Evolutionary conservation across 1,139 yeast species (phyloP).

Genomic region (Lodderomyces orthopsilosis): DNA sequence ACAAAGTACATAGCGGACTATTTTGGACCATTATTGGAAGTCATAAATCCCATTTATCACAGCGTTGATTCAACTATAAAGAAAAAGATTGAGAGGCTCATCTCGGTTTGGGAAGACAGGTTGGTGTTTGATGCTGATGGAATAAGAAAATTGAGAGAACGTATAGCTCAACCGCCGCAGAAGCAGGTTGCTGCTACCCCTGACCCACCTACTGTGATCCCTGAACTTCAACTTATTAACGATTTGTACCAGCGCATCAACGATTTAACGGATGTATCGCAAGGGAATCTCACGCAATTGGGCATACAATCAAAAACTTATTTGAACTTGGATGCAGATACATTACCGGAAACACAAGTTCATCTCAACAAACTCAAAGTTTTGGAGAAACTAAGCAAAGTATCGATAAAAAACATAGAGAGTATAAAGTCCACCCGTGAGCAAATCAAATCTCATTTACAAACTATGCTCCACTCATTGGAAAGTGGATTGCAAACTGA

Average conservation of each 20-base stretch:
- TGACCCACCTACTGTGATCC: constrained; percentile 21
- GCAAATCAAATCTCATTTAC: constrained; percentile 41
- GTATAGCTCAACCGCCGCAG: not conserved
- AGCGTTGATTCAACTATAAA: constrained; percentile 39
- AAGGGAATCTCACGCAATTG: constrained; percentile 40
- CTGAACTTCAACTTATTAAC: constrained; percentile 41
- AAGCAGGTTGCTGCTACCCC: constrained; percentile 22
- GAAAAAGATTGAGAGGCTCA: constrained; percentile 60
- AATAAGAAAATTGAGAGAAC: constrained; percentile 38
- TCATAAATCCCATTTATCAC: constrained; percentile 31
- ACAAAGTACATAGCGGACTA: constrained; percentile 61
- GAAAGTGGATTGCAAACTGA: constrained; percentile 46
- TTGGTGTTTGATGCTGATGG: constrained; percentile 48
- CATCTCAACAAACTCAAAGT: constrained; percentile 46
- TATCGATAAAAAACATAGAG: constrained; percentile 33
- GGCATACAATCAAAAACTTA: constrained; percentile 43
- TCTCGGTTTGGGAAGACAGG: constrained; percentile 76
- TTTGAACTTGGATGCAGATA: constrained; percentile 44
- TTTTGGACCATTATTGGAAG: constrained; percentile 43
- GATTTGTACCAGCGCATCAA: constrained; percentile 30
- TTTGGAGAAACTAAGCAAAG: constrained; percentile 42
- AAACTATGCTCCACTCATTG: constrained; percentile 38
- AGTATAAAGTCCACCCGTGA: constrained; percentile 39
- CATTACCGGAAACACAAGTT: constrained; percentile 50
- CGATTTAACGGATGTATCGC: constrained; percentile 29